Conservation (phyloP, 129 eudicot species). For the Pseudognaphalium luteoalbum region DNA sequence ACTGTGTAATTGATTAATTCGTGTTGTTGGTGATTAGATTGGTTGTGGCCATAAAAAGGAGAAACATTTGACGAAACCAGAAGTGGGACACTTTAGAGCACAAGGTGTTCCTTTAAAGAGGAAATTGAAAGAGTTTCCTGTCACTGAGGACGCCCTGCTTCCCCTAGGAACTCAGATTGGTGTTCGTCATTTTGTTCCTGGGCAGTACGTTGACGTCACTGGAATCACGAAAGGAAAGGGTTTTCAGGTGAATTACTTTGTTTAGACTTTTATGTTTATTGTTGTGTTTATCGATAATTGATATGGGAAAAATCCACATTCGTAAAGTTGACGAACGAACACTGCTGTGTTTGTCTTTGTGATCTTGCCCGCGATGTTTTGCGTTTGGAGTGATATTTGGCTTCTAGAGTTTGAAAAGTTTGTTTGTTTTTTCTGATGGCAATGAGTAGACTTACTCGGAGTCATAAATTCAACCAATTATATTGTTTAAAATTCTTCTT, state of each 20-base stretch:
- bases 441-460: neutral
- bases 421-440: neutral
- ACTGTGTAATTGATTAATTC: neutral
- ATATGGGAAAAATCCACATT: neutral
- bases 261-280: neutral
- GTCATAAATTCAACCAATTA: neutral
- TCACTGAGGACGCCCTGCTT: slow-evolving; percentile 90
- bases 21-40: slow-evolving; percentile 52
- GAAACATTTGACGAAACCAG: slow-evolving; percentile 90
- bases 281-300: neutral
- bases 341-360: neutral
- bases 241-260: slow-evolving; percentile 63
- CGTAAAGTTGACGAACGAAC: neutral
- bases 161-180: slow-evolving; percentile 83
- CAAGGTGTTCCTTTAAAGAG: slow-evolving; percentile 95
- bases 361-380: too few relatives aligned
- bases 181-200: slow-evolving; percentile 96
- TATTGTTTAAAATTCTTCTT: neutral
- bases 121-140: slow-evolving; percentile 95
- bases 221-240: slow-evolving; percentile 97
- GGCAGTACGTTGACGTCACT: slow-evolving; percentile 84
- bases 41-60: slow-evolving; percentile 95
- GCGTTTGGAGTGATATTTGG: neutral
- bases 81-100: slow-evolving; percentile 98
- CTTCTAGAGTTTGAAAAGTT: neutral